Evolutionary conservation across 441 rosid genomes (phyloP), one percentile per base, ranked within the genome.

Genomic region (Jatropha podagrica): DNA sequence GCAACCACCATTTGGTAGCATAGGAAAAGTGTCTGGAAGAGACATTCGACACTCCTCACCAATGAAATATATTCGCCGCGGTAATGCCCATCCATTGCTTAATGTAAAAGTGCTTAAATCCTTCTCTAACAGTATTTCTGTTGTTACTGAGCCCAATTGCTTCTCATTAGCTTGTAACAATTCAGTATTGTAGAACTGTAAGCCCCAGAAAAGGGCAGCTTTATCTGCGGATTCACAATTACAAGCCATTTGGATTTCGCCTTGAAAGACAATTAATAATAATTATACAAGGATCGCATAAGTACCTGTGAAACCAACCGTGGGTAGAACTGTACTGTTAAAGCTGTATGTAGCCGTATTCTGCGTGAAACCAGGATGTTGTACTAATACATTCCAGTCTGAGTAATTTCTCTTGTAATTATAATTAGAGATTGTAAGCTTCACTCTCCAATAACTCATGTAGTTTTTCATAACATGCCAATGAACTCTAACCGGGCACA

Each of bases 381-480:
- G 91, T 67, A 84, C 83, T 20, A 88, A 46, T 27, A 87, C 78
- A 76, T 89, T 89, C 93, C 95, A 91, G 77, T 85, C 63, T 9
- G 90, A 77, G 77, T 86, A 89, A 79, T 84, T 89, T 76, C 81
- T 85, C 54, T 74, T 74, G 46, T 85, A 84, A 60, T 89, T 86
- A 68, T 84, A 85, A 82, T 85, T 89, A 6, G 91, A 86, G 60
- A 87, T 74, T 4, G 89, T 86, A 23, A 89, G 74, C 68, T 91
- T 88, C 71, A 88, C 85, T 69, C 86, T 85, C 93, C 93, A 88
- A 5, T 85, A 81, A 56, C 69, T 80, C 52, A 78, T 38, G 52
- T 89, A 91, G 61, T 81, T 88, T 80, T 71, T 86, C 85, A 84
- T 86, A 3, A 89, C 69, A 59, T 91, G 92, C 90, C 95, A 91